A percentile compares a stretch with the other conserved stretches of the same genome.
phyloP scores from a whole-genome alignment of 805 yeast genomes.

The Metschnikowia lochheadii region DNA sequence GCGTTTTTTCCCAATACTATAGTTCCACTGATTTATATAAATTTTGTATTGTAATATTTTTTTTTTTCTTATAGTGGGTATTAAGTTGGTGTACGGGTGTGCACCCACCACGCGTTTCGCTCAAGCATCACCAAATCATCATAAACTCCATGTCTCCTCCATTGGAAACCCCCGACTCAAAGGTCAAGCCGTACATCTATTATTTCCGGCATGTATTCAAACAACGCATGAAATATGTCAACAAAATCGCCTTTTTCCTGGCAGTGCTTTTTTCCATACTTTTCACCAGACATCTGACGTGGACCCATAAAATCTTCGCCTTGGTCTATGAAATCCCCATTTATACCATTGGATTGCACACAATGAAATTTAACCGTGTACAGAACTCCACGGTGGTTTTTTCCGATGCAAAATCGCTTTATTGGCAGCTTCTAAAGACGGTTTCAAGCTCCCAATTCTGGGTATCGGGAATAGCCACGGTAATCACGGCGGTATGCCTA shows the following conservation, averaged over 20 bases:
- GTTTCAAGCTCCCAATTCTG: not conserved
- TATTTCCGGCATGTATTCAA: constrained; percentile 28
- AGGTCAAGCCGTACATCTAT: constrained; percentile 18
- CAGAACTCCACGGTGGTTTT: constrained; percentile 29
- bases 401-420: constrained; percentile 31
- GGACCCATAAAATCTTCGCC: constrained; percentile 22
- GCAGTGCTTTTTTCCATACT: constrained; percentile 24
- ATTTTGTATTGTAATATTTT: not conserved
- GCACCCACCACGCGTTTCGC: not conserved
- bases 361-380: constrained; percentile 25
- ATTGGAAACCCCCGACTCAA: constrained; percentile 6
- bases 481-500: constrained; percentile 23
- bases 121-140: not conserved
- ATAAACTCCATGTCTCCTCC: constrained; percentile 3
- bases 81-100: not conserved
- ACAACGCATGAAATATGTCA: constrained; percentile 34
- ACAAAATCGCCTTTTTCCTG: constrained; percentile 27
- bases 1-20: too few relatives aligned
- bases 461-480: not conserved
- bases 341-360: constrained; percentile 25
- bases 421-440: constrained; percentile 21
- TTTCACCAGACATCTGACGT: constrained; percentile 27
- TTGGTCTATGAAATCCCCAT: constrained; percentile 29
- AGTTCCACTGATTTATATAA: too few relatives aligned
- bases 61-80: not conserved